Percentiles rank a stretch among this genome's conserved stretches.
Conservation (phyloP, 768 basidiomycete species). For the Strobilomyces dryophilus region DNA sequence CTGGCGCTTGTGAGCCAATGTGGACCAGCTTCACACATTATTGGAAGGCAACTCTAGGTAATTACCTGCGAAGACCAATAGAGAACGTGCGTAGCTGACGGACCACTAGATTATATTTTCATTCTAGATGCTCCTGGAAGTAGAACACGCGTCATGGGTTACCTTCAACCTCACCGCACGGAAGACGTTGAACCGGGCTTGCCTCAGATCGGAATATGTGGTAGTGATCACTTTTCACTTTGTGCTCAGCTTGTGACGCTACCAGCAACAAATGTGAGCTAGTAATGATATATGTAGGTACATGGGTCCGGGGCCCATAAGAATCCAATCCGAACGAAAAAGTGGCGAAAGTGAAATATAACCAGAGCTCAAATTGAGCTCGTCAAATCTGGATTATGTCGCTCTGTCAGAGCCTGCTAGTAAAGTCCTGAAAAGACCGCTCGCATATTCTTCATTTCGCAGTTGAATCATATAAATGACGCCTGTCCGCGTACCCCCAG, state of each 20-base stretch:
- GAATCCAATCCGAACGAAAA: not conserved
- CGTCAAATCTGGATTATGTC: slow-evolving; percentile 8
- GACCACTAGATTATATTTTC: slow-evolving; percentile 80
- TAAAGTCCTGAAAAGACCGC: slow-evolving; percentile 80
- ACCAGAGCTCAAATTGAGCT: not conserved
- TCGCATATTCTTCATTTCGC: slow-evolving; percentile 82
- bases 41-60: slow-evolving; percentile 81
- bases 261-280: slow-evolving; percentile 4
- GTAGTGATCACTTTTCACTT: slow-evolving; percentile 85
- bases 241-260: slow-evolving; percentile 51
- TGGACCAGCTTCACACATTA: slow-evolving; percentile 89
- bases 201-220: slow-evolving; percentile 74
- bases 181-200: slow-evolving; percentile 66
- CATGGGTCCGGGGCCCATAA: too few relatives aligned
- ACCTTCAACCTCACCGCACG: slow-evolving; percentile 59
- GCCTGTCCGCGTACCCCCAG: slow-evolving; percentile 81
- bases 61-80: slow-evolving; percentile 9
- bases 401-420: slow-evolving; percentile 83
- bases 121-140: slow-evolving; percentile 45
- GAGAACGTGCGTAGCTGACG: slow-evolving; percentile 5
- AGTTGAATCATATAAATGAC: slow-evolving; percentile 97
- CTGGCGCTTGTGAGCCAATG: slow-evolving; percentile 68
- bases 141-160: slow-evolving; percentile 39
- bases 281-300: not conserved
- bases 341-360: not conserved